These are phyloP conservation scores for Alternaria atra DNA, from an alignment of 2,329 filamentous ascomycete genomes.

Conservation along the genomic window DNA sequence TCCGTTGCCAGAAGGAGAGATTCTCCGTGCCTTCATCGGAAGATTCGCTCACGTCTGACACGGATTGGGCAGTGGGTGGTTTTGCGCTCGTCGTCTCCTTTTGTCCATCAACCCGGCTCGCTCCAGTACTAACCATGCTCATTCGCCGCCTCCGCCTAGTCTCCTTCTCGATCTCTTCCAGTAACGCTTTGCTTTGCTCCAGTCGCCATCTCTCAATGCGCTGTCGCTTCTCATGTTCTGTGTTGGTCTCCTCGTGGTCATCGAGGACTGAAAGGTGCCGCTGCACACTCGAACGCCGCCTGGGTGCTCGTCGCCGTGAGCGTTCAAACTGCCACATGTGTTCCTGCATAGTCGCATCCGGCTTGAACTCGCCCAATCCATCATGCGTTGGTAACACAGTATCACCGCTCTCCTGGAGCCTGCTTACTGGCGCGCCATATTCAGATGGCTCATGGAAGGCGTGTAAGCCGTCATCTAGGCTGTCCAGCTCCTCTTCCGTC, in stretches of 20 bases:
- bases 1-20: conserved; percentile 78
- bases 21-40: conserved; percentile 58
- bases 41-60: conserved; percentile 43
- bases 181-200: conserved; percentile 84
- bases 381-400: conserved; percentile 91
- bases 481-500: conserved; percentile 78
- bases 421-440: conserved; percentile 53
- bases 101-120: conserved; percentile 37
- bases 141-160: conserved; percentile 73
- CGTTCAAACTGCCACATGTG: conserved; percentile 89
- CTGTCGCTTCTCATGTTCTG: conserved; percentile 75
- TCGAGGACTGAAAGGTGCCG: conserved; percentile 64
- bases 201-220: conserved; percentile 92
- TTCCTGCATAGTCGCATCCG: conserved; percentile 74
- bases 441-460: conserved; percentile 76
- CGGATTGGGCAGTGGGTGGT: conserved; percentile 27
- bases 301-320: conserved; percentile 63
- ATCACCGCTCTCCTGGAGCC: conserved; percentile 64
- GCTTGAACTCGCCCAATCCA: conserved; percentile 85
- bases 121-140: conserved; percentile 63
- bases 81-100: conserved; percentile 19
- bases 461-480: conserved; percentile 88
- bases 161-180: conserved; percentile 90
- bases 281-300: conserved; percentile 66
- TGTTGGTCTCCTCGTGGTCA: conserved; percentile 62